phyloP scores from a whole-genome alignment of 345 rosid species.

The Excoecaria cochinchinensis region DNA sequence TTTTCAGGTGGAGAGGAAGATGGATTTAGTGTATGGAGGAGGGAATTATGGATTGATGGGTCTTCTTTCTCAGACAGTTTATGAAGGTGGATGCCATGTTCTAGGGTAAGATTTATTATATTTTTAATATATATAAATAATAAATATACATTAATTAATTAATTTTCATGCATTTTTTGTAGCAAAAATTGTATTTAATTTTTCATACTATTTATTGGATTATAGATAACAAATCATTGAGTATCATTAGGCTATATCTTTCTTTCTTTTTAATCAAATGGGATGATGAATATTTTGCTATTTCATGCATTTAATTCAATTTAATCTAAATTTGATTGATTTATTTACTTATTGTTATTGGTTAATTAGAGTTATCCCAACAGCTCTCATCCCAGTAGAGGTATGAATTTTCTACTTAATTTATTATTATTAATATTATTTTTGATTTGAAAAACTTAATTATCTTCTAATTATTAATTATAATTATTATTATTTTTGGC shows the following conservation, averaged over 20 bases:
- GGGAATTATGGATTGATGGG: conserved; percentile 46
- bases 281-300: neutral
- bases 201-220: no score
- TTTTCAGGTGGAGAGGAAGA: conserved; percentile 36
- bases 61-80: conserved; percentile 35
- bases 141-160: neutral
- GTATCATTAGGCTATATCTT: neutral
- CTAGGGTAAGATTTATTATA: conserved; percentile 27
- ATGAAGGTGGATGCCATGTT: conserved; percentile 40
- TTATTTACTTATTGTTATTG: neutral
- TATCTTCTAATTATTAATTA: no score
- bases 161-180: neutral
- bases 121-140: no score
- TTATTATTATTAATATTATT: neutral
- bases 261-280: neutral
- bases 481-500: no score
- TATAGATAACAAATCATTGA: no score
- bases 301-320: neutral
- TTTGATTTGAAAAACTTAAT: no score
- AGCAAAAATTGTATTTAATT: no score
- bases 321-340: neutral
- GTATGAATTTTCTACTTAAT: conserved; percentile 5
- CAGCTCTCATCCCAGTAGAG: conserved; percentile 39
- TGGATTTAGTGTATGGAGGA: conserved; percentile 46
- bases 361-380: conserved; percentile 33